A percentile compares a stretch with the other conserved stretches of the same genome.
These are phyloP conservation scores for Fusarium sarcochroum DNA, from an alignment of 2,329 filamentous ascomycete genomes.

Conservation along the genomic window DNA sequence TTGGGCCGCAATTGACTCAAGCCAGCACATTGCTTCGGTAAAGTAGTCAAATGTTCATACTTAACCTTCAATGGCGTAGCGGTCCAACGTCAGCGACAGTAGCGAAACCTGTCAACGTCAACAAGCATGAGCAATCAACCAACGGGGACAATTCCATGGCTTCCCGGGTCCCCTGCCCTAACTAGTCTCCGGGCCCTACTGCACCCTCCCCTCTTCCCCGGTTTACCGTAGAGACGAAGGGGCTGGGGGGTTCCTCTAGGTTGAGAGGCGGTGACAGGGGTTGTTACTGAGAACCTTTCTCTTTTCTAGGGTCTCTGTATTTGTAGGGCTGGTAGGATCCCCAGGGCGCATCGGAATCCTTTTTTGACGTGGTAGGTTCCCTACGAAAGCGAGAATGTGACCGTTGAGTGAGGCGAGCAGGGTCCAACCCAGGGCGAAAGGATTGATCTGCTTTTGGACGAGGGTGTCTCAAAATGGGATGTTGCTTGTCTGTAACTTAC, in stretches of 20 bases:
- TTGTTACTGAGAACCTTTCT: not conserved
- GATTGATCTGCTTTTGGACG: conserved; percentile 30
- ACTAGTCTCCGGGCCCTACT: conserved; percentile 38
- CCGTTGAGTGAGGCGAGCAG: conserved; percentile 29
- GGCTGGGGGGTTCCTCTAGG: conserved; percentile 21
- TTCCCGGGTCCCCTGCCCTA: conserved; percentile 20
- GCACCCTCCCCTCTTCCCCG: conserved; percentile 36
- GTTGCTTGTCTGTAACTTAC: conserved; percentile 18
- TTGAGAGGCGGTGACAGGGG: conserved; percentile 35
- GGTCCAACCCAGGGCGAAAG: conserved; percentile 24
- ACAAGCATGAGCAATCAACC: conserved; percentile 11
- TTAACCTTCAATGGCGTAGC: conserved; percentile 15
- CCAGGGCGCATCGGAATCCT: not conserved
- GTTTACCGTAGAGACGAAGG: conserved; percentile 5
- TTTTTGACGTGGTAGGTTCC: conserved; percentile 30
- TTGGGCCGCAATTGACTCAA: not conserved
- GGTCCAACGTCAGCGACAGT: conserved; percentile 37
- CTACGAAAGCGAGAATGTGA: not conserved
- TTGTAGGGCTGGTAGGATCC: conserved; percentile 20
- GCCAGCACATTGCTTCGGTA: not conserved
- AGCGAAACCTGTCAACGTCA: conserved; percentile 20
- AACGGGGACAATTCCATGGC: conserved; percentile 38
- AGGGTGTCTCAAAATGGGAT: conserved; percentile 21
- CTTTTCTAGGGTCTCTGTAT: not conserved
- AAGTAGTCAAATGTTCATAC: not conserved